Conservation (phyloP, 129 eudicot species). For the Flaveria robusta region DNA sequence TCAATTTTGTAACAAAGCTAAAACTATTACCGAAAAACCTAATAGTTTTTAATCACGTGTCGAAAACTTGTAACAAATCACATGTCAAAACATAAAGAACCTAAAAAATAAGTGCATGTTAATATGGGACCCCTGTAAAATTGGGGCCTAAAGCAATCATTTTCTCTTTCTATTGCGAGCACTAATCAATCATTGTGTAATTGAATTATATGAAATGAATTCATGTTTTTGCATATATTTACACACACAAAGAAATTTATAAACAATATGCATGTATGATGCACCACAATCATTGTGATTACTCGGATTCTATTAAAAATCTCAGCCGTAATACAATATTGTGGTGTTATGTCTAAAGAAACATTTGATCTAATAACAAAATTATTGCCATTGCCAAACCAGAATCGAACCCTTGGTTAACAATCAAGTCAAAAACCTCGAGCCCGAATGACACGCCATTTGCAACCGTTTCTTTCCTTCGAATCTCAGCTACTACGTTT, state of each 20-base stretch:
- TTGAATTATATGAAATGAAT: not conserved
- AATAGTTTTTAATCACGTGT: too few species aligned
- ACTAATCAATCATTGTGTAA: too few species aligned
- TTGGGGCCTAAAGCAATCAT: too few species aligned
- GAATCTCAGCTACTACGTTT: constrained; percentile 70
- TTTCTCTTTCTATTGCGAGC: too few species aligned
- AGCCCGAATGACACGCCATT: constrained; percentile 64
- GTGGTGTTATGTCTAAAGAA: constrained; percentile 35
- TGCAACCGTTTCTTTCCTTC: constrained; percentile 54
- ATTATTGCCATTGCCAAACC: constrained; percentile 77
- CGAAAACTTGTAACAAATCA: too few species aligned
- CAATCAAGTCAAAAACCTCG: constrained; percentile 70
- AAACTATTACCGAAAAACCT: too few species aligned
- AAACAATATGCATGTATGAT: not conserved
- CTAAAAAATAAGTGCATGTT: too few species aligned
- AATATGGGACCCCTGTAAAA: too few species aligned
- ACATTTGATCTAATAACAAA: constrained; percentile 86
- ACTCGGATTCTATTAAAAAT: constrained; percentile 27
- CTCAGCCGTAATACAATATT: constrained; percentile 27
- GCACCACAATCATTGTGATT: not conserved
- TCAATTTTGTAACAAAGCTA: too few species aligned
- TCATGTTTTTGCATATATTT: not conserved
- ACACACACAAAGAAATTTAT: not conserved
- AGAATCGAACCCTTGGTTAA: constrained; percentile 55
- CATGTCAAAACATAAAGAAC: too few species aligned